Conservation (phyloP, 2,329 filamentous ascomycete species). For the Nemania serpens region DNA sequence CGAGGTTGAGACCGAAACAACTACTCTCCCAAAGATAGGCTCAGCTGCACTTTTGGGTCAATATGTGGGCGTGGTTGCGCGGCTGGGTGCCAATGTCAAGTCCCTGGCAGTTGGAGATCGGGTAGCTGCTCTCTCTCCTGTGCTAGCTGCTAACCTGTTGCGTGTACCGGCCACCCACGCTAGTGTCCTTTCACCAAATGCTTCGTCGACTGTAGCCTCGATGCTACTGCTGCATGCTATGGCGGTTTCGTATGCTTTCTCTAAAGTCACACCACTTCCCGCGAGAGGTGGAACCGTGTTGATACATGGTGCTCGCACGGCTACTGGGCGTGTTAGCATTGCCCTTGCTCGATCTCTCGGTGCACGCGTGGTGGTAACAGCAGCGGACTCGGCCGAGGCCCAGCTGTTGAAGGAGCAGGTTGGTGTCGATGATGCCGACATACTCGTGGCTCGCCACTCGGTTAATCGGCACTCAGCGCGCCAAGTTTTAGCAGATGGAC, state of each 20-base stretch:
- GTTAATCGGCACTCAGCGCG: no score
- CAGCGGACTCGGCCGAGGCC: conserved; percentile 8
- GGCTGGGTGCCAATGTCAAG: conserved; percentile 10
- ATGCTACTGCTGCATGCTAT: neutral
- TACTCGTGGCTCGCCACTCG: neutral
- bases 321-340: conserved; percentile 12
- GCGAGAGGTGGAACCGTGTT: neutral
- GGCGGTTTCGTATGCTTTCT: conserved; percentile 16
- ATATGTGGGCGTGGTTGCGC: conserved; percentile 18
- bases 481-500: no score
- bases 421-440: neutral
- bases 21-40: neutral
- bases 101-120: conserved; percentile 4
- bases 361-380: conserved; percentile 10
- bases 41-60: neutral
- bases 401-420: neutral
- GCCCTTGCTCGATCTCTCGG: conserved; percentile 18
- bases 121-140: conserved; percentile 4
- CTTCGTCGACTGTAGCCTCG: no score
- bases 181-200: neutral
- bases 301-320: conserved; percentile 23
- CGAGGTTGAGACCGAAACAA: conserved; percentile 11
- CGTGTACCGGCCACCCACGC: neutral
- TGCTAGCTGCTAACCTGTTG: neutral
- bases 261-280: neutral